Conservation (phyloP, 345 rosid genomes). For the Eucalyptus sp. region DNA sequence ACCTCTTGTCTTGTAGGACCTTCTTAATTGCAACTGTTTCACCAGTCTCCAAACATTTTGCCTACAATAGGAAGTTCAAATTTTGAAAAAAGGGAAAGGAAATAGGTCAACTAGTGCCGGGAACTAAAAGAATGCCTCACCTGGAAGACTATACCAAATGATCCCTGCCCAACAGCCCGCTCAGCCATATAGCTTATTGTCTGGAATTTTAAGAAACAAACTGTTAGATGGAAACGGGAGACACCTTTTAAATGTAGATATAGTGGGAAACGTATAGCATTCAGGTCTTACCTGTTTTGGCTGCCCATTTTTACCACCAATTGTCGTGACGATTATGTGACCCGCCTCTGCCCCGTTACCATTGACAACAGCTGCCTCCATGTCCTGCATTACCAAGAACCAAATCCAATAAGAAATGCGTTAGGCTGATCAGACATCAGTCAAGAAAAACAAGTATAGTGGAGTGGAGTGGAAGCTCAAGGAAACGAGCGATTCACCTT, state of each 20-base stretch:
- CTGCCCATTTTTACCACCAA: constrained; percentile 38
- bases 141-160: constrained; percentile 96
- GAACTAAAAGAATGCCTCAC: constrained; percentile 10
- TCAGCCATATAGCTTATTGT: constrained; percentile 99
- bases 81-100: neutral
- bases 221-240: neutral
- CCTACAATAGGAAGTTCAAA: constrained; percentile 21
- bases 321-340: constrained; percentile 37
- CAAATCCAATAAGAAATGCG: neutral
- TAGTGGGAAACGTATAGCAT: neutral
- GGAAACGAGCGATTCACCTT: constrained; percentile 26
- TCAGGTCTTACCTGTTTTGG: constrained; percentile 25
- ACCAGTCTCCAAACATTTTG: constrained; percentile 94
- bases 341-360: constrained; percentile 77
- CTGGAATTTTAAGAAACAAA: constrained; percentile 18
- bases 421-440: neutral
- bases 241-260: neutral
- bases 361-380: constrained; percentile 80
- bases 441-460: neutral
- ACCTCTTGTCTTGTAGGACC: constrained; percentile 92
- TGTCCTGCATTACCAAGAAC: constrained; percentile 35
- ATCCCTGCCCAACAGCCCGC: constrained; percentile 91
- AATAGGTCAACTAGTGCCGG: neutral
- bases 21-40: constrained; percentile 89
- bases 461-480: neutral